Evolutionary conservation across 2,329 filamentous ascomycete genomes (phyloP).

Genomic region (Xylariaceae sp.): DNA sequence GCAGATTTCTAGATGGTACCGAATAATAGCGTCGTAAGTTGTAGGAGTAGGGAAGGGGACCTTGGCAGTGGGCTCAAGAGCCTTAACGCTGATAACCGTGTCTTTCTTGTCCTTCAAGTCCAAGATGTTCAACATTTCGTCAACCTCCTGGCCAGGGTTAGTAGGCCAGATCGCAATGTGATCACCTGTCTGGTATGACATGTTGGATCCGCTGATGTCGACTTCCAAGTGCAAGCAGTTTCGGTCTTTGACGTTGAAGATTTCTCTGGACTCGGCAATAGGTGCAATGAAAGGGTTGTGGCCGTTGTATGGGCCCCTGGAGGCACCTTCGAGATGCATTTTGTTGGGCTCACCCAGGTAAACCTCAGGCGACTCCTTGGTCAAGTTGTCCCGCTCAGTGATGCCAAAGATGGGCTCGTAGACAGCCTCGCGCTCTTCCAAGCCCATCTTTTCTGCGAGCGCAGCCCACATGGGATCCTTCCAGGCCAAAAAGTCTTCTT

Average conservation of each 20-base stretch:
- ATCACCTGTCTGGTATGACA: constrained; percentile 93
- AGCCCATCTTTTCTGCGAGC: constrained; percentile 72
- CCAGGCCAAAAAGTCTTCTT: constrained; percentile 98
- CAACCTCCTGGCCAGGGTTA: constrained; percentile 86
- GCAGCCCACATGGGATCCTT: constrained; percentile 98
- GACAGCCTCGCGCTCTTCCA: constrained; percentile 92
- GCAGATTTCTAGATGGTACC: constrained; percentile 96
- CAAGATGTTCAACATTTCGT: constrained; percentile 77
- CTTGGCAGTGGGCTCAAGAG: constrained; percentile 90
- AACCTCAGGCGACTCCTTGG: constrained; percentile 70
- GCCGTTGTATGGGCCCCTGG: constrained; percentile 87
- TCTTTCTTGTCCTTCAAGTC: constrained; percentile 72
- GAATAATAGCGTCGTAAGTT: constrained; percentile 86
- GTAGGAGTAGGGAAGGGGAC: constrained; percentile 96
- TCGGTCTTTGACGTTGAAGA: constrained; percentile 83
- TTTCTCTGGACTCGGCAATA: constrained; percentile 81
- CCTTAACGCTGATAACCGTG: constrained; percentile 80
- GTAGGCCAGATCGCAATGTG: constrained; percentile 97
- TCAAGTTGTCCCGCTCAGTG: constrained; percentile 67
- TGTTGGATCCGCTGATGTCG: constrained; percentile 80
- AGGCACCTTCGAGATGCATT: constrained; percentile 79
- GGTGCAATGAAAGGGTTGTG: constrained; percentile 97
- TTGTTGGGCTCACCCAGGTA: constrained; percentile 96
- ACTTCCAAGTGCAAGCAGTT: constrained; percentile 98
- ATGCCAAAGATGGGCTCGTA: constrained; percentile 92